Evolutionary conservation across 305 asterid genomes (phyloP).

Genomic region (Withania somnifera): DNA sequence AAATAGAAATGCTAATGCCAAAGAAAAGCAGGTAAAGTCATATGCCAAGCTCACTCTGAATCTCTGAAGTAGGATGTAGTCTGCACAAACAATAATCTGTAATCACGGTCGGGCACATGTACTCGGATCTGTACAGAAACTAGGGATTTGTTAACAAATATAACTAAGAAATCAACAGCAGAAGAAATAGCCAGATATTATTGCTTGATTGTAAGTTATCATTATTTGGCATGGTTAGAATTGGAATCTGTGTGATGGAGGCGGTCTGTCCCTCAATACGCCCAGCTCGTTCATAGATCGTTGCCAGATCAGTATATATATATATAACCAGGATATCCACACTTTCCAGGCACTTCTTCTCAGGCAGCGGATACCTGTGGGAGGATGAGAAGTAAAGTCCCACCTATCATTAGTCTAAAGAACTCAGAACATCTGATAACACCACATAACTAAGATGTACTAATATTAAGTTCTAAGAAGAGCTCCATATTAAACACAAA

Average conservation of each 20-base stretch:
- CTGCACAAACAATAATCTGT: no score
- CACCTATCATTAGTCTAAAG: neutral
- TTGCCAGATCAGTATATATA: slow-evolving; percentile 82
- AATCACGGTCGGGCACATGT: no score
- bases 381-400: neutral
- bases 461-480: neutral
- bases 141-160: slow-evolving; percentile 9
- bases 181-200: neutral
- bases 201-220: slow-evolving; percentile 1
- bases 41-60: no score
- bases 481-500: neutral
- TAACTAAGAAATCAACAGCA: neutral
- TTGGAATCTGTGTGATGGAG: slow-evolving; percentile 36
- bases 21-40: no score
- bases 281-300: slow-evolving; percentile 73
- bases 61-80: no score
- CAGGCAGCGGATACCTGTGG: slow-evolving; percentile 19
- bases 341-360: slow-evolving; percentile 22
- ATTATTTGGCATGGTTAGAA: slow-evolving; percentile 19
- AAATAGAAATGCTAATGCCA: no score
- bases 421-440: neutral
- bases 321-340: slow-evolving; percentile 77
- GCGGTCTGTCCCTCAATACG: slow-evolving; percentile 76
- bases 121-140: no score
- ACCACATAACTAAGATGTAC: neutral